Conservation (phyloP, 139 green algal genomes). For the Picochlorum sp. region DNA sequence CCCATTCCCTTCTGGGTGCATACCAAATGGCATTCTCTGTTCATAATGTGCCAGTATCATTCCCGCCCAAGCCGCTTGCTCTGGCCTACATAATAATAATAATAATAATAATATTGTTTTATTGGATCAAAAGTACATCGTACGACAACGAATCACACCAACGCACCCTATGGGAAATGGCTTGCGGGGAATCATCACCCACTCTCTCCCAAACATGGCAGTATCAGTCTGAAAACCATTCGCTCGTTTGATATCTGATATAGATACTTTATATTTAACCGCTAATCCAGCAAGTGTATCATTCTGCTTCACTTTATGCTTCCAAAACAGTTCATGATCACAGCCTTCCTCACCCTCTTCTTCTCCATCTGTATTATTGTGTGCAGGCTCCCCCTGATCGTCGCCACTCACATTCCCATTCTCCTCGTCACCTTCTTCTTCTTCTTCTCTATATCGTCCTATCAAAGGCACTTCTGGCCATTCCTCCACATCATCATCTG, state of each 20-base stretch:
- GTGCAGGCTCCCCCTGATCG: no score
- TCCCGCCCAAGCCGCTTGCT: conserved; percentile 46
- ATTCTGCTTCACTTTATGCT: conserved; percentile 60
- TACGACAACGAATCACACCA: no score
- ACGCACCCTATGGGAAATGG: conserved; percentile 39
- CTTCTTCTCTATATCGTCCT: no score
- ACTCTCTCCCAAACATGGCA: conserved; percentile 63
- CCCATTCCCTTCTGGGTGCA: conserved; percentile 5
- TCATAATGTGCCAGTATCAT: conserved; percentile 56
- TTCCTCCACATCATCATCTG: not conserved
- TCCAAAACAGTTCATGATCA: no score
- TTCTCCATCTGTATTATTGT: no score
- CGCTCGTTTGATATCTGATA: conserved; percentile 75
- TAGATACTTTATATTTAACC: conserved; percentile 69
- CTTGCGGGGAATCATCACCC: conserved; percentile 61
- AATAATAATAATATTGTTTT: no score
- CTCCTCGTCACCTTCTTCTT: no score
- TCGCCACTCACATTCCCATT: no score
- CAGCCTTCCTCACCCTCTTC: no score
- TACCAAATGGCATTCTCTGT: not conserved
- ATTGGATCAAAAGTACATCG: no score
- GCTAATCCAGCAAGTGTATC: conserved; percentile 79
- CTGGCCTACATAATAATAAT: conserved; percentile 15
- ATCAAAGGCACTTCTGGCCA: no score
- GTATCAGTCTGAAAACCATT: conserved; percentile 76